These are phyloP conservation scores for Pycnococcus provasolii DNA, from an alignment of 139 green algal genomes.

Conservation along the genomic window DNA sequence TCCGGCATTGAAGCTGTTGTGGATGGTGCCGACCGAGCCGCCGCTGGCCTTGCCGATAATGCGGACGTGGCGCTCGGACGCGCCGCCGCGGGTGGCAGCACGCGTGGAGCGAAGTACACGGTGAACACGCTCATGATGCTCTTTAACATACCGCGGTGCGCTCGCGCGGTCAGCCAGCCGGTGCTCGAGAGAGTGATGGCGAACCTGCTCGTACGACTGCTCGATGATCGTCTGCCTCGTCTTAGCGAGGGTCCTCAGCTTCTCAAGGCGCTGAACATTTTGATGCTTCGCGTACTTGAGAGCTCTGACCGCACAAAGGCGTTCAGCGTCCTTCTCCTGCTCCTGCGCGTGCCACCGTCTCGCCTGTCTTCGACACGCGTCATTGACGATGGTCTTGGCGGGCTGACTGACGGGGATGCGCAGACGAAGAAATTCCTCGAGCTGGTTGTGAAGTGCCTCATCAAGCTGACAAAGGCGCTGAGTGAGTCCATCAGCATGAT, in stretches of 20 bases:
- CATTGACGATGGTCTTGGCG: neutral
- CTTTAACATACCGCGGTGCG: conserved; percentile 33
- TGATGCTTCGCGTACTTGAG: conserved; percentile 88
- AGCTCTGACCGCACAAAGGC: conserved; percentile 47
- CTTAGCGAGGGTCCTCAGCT: conserved; percentile 38
- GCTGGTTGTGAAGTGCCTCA: conserved; percentile 92
- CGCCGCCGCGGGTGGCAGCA: conserved; percentile 16
- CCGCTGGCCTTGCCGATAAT: conserved; percentile 32
- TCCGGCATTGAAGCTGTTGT: conserved; percentile 57
- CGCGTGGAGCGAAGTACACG: conserved; percentile 71
- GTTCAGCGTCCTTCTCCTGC: conserved; percentile 61
- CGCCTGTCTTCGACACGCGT: neutral
- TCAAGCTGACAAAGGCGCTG: conserved; percentile 85
- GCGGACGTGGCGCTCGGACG: neutral
- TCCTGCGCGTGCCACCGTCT: conserved; percentile 41
- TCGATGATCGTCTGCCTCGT: conserved; percentile 46
- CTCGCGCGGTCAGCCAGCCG: conserved; percentile 20
- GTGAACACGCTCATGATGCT: conserved; percentile 85
- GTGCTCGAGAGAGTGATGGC: conserved; percentile 37
- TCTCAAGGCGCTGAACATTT: conserved; percentile 78
- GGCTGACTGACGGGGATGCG: neutral
- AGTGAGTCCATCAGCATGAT: conserved; percentile 42
- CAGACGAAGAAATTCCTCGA: conserved; percentile 56
- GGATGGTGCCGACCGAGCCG: conserved; percentile 66
- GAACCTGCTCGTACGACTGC: conserved; percentile 49